Evolutionary conservation across 2,329 filamentous ascomycete species (phyloP).

Genomic region (Ophioceras dolichostomum): DNA sequence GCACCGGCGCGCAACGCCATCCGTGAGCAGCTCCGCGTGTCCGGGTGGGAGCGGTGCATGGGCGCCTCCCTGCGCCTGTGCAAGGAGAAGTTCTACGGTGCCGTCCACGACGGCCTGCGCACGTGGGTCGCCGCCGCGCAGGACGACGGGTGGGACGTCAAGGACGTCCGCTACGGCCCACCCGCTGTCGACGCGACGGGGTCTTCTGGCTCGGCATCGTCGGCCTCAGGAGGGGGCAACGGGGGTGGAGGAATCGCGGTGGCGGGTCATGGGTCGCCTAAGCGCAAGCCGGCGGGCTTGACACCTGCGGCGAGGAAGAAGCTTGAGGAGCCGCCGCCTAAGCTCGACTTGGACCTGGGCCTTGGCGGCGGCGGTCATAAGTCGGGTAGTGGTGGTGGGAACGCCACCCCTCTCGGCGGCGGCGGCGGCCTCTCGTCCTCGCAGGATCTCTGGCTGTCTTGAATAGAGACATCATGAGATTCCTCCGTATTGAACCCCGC

Average conservation of each 20-base stretch:
- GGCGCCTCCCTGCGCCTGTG: constrained; percentile 75
- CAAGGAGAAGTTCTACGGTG: constrained; percentile 95
- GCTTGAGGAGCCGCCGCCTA: constrained; percentile 42
- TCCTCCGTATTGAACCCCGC: too few relatives aligned
- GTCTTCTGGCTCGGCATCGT: too few relatives aligned
- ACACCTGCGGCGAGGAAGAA: constrained; percentile 22
- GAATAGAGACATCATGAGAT: not conserved
- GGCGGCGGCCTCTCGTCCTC: too few relatives aligned
- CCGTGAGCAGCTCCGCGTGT: constrained; percentile 65
- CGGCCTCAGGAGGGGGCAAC: constrained; percentile 32
- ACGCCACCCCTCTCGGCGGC: not conserved
- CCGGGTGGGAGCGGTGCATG: constrained; percentile 85
- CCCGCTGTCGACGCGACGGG: constrained; percentile 23
- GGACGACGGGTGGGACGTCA: constrained; percentile 81
- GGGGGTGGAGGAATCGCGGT: constrained; percentile 9
- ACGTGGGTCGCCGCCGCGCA: constrained; percentile 82
- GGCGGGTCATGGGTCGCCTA: too few relatives aligned
- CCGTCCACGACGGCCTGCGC: constrained; percentile 76
- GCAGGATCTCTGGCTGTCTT: constrained; percentile 3
- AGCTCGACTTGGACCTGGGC: constrained; percentile 32
- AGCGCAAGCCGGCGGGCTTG: constrained; percentile 15
- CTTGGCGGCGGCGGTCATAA: not conserved
- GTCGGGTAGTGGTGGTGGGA: not conserved
- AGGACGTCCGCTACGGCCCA: constrained; percentile 66
- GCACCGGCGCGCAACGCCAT: constrained; percentile 59